Base-by-base conservation (phyloP, 2,329 filamentous ascomycete genomes). In the Penicillium sp. region DNA sequence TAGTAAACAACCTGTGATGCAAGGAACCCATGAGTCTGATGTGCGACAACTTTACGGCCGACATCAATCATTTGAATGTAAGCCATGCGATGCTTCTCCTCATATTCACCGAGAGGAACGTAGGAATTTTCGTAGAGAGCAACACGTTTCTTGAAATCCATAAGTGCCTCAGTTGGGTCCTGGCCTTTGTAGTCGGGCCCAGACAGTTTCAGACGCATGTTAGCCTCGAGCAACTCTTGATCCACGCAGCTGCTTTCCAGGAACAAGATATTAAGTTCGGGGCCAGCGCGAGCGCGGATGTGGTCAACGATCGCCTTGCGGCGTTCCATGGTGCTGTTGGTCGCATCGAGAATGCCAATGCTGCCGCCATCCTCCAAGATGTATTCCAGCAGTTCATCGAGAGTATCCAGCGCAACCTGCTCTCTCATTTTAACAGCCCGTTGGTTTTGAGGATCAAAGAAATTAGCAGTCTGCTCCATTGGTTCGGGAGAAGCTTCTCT, bases 31-130 rank as follows among this genome's bases (percentile, higher is more conserved):
- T 87, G 87, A 53, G 96, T 84, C 54, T 93, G 88, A 67, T 95
- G 88, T 39, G 92, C 88, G 36, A 97, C 84, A 53, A 97, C 81
- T 71, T 99, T 99, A 53, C 92, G 84, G 35, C 93, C 93, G 2
- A 99, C 93, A 68, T 99, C 93, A 57, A 97, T 89, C 87, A 97
- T 95, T 76, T 89, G 89, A 56, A 99, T 95, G 66, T 95, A 99
- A 52, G 95, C 88, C 81, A 96, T 86, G 61, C 91, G 85, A 64
- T 95, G 80, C 18, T 87, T 80, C 72, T 99, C 93, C 67, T 99
- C 93, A 56, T 89, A 95, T 35, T 90, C 82, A 28, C 93, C 93
- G 1, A 99, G 77, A 0, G 93, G 88, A 6, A 92, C 84, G 64
- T 99, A 99, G 13, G 89, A 90, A 64, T 91, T 95, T 69, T 96